These are phyloP conservation scores for Rhododendron ferrugineum DNA, from an alignment of 148 eudicot genomes.

Conservation along the genomic window DNA sequence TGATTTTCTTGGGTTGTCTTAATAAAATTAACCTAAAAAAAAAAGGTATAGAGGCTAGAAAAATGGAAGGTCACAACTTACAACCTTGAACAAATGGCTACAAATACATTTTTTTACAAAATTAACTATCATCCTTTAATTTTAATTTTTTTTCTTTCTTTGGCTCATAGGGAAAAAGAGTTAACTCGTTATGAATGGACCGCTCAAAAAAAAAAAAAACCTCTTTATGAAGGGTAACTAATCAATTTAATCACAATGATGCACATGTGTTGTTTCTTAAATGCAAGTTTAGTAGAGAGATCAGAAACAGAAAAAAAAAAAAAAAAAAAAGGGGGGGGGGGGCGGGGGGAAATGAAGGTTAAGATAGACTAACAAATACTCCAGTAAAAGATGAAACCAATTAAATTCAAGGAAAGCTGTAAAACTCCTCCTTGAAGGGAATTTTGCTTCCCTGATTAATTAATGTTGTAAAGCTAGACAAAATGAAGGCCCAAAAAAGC, in stretches of 20 bases:
- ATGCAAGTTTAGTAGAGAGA: not conserved
- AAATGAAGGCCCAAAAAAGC: not conserved
- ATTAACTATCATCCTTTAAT: too few relatives aligned
- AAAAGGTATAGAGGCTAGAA: not conserved
- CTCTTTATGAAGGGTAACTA: not conserved
- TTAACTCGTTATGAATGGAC: not conserved
- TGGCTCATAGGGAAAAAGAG: not conserved
- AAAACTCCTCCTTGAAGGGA: not conserved
- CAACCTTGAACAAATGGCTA: not conserved
- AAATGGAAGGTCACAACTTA: not conserved
- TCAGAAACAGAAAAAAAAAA: not conserved
- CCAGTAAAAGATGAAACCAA: not conserved
- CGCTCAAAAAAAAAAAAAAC: too few relatives aligned
- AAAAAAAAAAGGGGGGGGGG: too few relatives aligned
- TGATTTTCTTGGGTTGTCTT: not conserved
- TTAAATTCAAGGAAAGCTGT: not conserved
- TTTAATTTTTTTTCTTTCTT: not conserved
- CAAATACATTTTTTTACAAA: too few relatives aligned
- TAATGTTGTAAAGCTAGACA: not conserved
- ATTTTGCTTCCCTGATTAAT: not conserved
- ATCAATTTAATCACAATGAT: not conserved
- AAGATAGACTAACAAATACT: too few relatives aligned
- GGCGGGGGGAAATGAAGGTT: too few relatives aligned
- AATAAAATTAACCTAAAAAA: not conserved
- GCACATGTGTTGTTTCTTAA: not conserved